These are phyloP conservation scores for Guyanaporus albipodus DNA, from an alignment of 768 basidiomycete genomes.

Conservation along the genomic window DNA sequence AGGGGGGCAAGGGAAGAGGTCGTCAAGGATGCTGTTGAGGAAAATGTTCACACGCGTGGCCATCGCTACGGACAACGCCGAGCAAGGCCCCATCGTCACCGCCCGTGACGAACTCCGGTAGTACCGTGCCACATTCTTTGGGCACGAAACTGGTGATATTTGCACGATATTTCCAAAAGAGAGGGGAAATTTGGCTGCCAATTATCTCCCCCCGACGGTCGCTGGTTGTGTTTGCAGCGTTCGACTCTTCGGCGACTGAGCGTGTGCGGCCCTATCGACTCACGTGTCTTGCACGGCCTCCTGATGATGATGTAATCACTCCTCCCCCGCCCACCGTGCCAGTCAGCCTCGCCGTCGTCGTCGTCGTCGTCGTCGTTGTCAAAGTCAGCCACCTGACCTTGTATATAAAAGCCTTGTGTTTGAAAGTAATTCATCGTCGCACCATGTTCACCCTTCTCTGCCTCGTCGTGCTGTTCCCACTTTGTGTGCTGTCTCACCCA, in stretches of 20 bases:
- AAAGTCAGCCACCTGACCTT: too few relatives aligned
- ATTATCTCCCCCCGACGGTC: slow-evolving; percentile 9
- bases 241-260: not conserved
- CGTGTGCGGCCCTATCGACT: not conserved
- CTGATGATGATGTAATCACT: slow-evolving; percentile 18
- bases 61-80: slow-evolving; percentile 41
- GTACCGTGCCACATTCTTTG: slow-evolving; percentile 31
- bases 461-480: slow-evolving; percentile 19
- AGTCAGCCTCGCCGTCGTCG: slow-evolving; percentile 14
- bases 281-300: slow-evolving; percentile 22
- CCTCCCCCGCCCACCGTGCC: too few relatives aligned
- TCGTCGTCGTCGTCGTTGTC: too few relatives aligned
- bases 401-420: too few relatives aligned
- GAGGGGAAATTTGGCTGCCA: slow-evolving; percentile 4
- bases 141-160: slow-evolving; percentile 25
- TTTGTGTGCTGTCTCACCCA: slow-evolving; percentile 18
- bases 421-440: too few relatives aligned
- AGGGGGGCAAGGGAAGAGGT: slow-evolving; percentile 33
- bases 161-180: slow-evolving; percentile 5
- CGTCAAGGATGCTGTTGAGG: slow-evolving; percentile 41
- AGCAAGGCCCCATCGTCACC: slow-evolving; percentile 42
- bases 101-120: slow-evolving; percentile 40
- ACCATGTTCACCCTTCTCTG: slow-evolving; percentile 21
- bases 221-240: too few relatives aligned
- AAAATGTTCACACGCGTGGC: slow-evolving; percentile 40